Evolutionary conservation across 768 basidiomycete species (phyloP).

Genomic region (Butyriboletus loyo): DNA sequence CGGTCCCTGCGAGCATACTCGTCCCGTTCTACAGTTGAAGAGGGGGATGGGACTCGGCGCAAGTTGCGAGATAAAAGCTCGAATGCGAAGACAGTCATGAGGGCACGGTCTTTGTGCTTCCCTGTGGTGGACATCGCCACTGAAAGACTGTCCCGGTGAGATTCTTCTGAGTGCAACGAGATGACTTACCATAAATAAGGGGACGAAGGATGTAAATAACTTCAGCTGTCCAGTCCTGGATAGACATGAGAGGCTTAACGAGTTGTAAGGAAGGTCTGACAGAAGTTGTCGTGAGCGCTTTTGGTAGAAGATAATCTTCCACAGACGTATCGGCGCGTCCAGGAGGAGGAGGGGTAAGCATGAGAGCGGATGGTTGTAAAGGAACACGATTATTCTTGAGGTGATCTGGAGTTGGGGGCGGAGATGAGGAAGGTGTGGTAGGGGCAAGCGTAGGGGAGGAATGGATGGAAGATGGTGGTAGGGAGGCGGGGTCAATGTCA

Average conservation of each 20-base stretch:
- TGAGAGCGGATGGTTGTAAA: constrained; percentile 60
- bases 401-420: constrained; percentile 70
- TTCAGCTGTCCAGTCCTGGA: constrained; percentile 76
- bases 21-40: constrained; percentile 61
- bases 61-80: constrained; percentile 75
- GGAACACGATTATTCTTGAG: constrained; percentile 74
- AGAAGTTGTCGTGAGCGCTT: constrained; percentile 68
- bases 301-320: constrained; percentile 81
- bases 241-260: constrained; percentile 54
- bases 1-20: constrained; percentile 84
- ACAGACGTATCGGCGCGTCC: constrained; percentile 53
- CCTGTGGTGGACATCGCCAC: constrained; percentile 24
- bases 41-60: constrained; percentile 61
- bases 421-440: constrained; percentile 54
- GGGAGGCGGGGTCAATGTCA: constrained; percentile 73
- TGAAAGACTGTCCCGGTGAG: constrained; percentile 6
- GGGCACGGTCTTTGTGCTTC: constrained; percentile 47
- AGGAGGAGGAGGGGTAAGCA: constrained; percentile 49
- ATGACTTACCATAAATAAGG: constrained; percentile 65
- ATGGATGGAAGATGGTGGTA: constrained; percentile 51
- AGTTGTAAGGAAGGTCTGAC: constrained; percentile 72
- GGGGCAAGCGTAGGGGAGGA: constrained; percentile 62
- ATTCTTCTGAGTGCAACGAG: constrained; percentile 8
- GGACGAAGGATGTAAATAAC: constrained; percentile 69
- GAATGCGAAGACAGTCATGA: constrained; percentile 61